These are phyloP conservation scores for Cavenderia fasciculata DNA, from an alignment of 78 protist genomes.

Conservation along the genomic window DNA sequence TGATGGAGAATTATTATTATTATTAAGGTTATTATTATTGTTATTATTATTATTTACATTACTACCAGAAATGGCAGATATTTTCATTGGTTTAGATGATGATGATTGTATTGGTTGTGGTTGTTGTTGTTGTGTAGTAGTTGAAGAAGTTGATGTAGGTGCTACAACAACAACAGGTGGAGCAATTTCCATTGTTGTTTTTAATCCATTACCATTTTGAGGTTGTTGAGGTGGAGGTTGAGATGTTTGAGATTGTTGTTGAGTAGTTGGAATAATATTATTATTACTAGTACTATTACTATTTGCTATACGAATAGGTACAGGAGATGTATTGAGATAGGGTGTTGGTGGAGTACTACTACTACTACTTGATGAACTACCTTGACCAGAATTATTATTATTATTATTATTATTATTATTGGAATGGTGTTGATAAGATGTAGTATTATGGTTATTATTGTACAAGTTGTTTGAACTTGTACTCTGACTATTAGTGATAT, in stretches of 20 bases:
- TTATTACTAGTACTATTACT: conserved; percentile 1
- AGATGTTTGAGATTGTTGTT: too few relatives aligned
- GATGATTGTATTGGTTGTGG: background rate
- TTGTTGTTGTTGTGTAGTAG: conserved; percentile 15
- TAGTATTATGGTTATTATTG: background rate
- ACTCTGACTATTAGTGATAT: background rate
- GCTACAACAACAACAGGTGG: too few relatives aligned
- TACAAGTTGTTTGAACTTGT: background rate
- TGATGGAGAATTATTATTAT: background rate
- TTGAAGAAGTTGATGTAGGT: conserved; percentile 1
- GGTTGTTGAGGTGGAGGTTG: conserved; percentile 2
- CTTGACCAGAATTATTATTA: background rate
- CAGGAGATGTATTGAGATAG: conserved; percentile 19
- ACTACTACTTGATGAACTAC: background rate
- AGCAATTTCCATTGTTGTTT: conserved; percentile 46
- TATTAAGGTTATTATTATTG: background rate
- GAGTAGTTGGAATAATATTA: too few relatives aligned
- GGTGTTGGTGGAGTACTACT: conserved; percentile 15
- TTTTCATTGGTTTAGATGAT: background rate
- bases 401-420: background rate
- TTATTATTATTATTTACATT: background rate
- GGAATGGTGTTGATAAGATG: too few relatives aligned
- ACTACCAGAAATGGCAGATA: background rate
- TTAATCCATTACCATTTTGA: background rate
- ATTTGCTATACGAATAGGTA: background rate